A percentile compares a stretch with the other conserved stretches of the same genome.
Evolutionary conservation across 106 monocot genomes (phyloP).

Genomic region (Narthecium ossifragum): DNA sequence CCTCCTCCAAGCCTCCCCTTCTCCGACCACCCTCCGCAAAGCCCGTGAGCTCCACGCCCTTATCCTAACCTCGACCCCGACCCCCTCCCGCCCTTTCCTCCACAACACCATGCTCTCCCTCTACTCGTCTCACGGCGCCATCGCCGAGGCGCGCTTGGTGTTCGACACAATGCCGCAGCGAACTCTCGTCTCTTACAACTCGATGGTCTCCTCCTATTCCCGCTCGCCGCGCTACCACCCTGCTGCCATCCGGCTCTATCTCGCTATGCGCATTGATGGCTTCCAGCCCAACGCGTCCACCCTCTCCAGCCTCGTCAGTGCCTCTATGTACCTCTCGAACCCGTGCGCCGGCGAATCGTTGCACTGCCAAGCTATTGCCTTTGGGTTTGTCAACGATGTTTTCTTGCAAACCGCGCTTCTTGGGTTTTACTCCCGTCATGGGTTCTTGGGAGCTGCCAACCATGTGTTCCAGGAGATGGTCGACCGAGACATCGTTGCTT

Average conservation of each 20-base stretch:
- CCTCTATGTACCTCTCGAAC: conserved; percentile 19
- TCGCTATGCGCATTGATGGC: conserved; percentile 18
- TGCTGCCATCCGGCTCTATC: conserved; percentile 29
- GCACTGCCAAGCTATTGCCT: conserved; percentile 29
- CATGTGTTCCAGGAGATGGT: conserved; percentile 51
- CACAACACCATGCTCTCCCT: conserved; percentile 62
- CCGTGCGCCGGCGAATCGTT: conserved; percentile 19
- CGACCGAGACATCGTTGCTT: conserved; percentile 53
- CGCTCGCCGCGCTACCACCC: conserved; percentile 9
- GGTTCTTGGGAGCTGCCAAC: conserved; percentile 17
- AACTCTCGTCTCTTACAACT: conserved; percentile 61
- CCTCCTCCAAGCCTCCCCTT: conserved; percentile 15
- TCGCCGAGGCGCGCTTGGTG: conserved; percentile 37
- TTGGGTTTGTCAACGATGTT: conserved; percentile 33
- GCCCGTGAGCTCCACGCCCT: conserved; percentile 67
- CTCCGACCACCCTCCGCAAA: conserved; percentile 28
- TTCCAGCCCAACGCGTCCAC: conserved; percentile 43
- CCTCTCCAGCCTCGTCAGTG: conserved; percentile 46
- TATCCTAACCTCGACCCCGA: conserved; percentile 32
- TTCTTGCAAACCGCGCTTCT: conserved; percentile 63
- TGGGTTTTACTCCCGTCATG: conserved; percentile 49
- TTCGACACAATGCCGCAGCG: conserved; percentile 65
- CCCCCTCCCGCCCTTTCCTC: conserved; percentile 40
- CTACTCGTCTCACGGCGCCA: conserved; percentile 37
- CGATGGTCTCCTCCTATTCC: conserved; percentile 57